These are phyloP conservation scores for Coprinopsis sp. DNA, from an alignment of 768 basidiomycete species.

Conservation along the genomic window DNA sequence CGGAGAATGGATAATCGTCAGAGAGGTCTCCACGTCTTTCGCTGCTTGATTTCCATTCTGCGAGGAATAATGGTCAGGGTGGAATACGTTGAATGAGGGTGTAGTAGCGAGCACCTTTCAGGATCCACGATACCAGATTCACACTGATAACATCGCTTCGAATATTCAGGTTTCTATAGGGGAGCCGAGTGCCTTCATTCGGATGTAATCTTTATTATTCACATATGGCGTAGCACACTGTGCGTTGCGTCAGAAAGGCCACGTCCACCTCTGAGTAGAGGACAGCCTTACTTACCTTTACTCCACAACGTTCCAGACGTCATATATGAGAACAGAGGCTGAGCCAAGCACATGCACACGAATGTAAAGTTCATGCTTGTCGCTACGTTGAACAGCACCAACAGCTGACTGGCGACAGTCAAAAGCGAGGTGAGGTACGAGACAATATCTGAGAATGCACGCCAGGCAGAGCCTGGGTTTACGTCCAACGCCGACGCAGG, in stretches of 20 bases:
- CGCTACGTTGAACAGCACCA: slow-evolving; percentile 27
- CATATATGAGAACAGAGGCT: slow-evolving; percentile 23
- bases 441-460: slow-evolving; percentile 21
- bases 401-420: slow-evolving; percentile 23
- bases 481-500: slow-evolving; percentile 15
- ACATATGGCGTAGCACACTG: slow-evolving; percentile 27
- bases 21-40: slow-evolving; percentile 18
- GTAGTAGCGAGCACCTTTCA: slow-evolving; percentile 18
- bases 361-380: slow-evolving; percentile 28
- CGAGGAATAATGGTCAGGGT: neutral
- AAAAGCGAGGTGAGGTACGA: slow-evolving; percentile 18
- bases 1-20: slow-evolving; percentile 19
- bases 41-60: slow-evolving; percentile 27
- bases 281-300: slow-evolving; percentile 17
- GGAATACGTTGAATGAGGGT: neutral
- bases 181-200: slow-evolving; percentile 27
- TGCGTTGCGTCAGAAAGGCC: neutral
- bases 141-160: slow-evolving; percentile 37
- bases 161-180: slow-evolving; percentile 24
- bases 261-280: neutral
- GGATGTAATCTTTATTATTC: slow-evolving; percentile 24
- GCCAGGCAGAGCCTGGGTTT: slow-evolving; percentile 21
- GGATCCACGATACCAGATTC: slow-evolving; percentile 28
- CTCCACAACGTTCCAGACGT: slow-evolving; percentile 23
- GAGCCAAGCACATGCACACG: slow-evolving; percentile 28